Percentiles rank a stretch among this genome's conserved stretches.
Conservation (phyloP, 208 protist genomes). For the Acanthamoeba sp. region DNA sequence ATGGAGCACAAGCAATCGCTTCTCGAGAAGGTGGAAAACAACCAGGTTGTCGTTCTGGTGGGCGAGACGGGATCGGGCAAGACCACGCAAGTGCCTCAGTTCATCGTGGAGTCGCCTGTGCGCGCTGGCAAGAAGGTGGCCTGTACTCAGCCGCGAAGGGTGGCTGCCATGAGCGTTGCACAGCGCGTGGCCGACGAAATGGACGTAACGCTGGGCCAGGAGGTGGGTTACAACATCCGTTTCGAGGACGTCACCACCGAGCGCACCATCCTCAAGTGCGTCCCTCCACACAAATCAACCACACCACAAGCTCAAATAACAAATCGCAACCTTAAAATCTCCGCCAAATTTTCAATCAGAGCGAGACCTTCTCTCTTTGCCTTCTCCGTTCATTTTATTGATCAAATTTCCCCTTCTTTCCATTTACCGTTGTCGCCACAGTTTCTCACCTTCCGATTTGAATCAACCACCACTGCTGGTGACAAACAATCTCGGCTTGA, state of each 20-base stretch:
- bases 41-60: conserved; percentile 91
- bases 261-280: conserved; percentile 91
- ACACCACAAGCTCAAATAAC: no score
- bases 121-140: conserved; percentile 84
- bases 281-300: not conserved
- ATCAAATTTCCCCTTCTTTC: not conserved
- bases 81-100: conserved; percentile 96
- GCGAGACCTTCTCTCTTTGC: not conserved
- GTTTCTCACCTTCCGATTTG: conserved; percentile 33
- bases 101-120: conserved; percentile 88
- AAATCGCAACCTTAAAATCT: not conserved
- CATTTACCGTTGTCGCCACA: not conserved
- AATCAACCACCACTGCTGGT: not conserved
- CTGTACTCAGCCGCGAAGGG: conserved; percentile 99
- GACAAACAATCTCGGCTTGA: not conserved
- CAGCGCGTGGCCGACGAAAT: conserved; percentile 97
- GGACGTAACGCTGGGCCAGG: conserved; percentile 90
- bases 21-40: conserved; percentile 85
- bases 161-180: conserved; percentile 99
- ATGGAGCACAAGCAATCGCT: conserved; percentile 91
- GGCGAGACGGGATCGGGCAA: conserved; percentile 96
- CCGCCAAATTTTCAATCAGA: not conserved
- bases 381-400: not conserved
- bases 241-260: conserved; percentile 93
- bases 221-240: conserved; percentile 94